Percentiles rank a stretch among this genome's conserved stretches.
Evolutionary conservation across 2,329 filamentous ascomycete species (phyloP).

Genomic region (Colletotrichum echinochloae): DNA sequence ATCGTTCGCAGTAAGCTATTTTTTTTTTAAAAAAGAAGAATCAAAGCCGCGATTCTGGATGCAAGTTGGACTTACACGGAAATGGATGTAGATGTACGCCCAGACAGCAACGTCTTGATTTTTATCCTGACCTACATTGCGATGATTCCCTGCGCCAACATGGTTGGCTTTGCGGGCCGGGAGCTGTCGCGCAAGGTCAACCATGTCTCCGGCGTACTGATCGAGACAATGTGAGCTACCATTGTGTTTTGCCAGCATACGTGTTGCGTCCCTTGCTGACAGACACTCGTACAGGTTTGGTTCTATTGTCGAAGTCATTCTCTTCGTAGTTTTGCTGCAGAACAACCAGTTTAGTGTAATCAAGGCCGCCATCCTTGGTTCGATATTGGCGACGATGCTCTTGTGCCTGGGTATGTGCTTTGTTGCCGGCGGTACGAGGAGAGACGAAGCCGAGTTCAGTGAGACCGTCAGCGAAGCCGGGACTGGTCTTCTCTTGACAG

Average conservation of each 20-base stretch:
- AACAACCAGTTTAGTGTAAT: constrained; percentile 73
- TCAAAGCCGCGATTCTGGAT: background rate
- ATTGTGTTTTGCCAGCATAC: background rate
- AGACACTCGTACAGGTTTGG: constrained; percentile 61
- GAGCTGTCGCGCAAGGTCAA: constrained; percentile 74
- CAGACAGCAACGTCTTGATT: constrained; percentile 69
- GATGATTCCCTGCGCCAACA: constrained; percentile 81
- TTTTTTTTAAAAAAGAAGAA: no score
- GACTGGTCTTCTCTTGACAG: constrained; percentile 80
- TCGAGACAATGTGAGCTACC: constrained; percentile 64
- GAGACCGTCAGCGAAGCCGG: constrained; percentile 83
- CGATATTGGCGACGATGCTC: constrained; percentile 84
- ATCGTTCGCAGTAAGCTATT: constrained; percentile 59
- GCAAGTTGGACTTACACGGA: background rate
- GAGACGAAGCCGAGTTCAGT: constrained; percentile 78
- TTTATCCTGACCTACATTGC: constrained; percentile 80
- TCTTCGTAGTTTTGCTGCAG: constrained; percentile 81
- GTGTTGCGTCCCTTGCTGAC: constrained; percentile 43
- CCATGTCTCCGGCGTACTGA: constrained; percentile 75
- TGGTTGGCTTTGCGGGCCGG: constrained; percentile 80
- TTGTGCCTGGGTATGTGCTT: constrained; percentile 86
- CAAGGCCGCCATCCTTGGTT: constrained; percentile 85
- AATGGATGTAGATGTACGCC: background rate
- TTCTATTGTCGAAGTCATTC: constrained; percentile 82
- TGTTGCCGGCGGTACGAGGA: constrained; percentile 77